Percentiles rank a stretch among this genome's conserved stretches.
These are phyloP conservation scores for Lotmaria passim DNA, from an alignment of 208 protist species.

Conservation along the genomic window DNA sequence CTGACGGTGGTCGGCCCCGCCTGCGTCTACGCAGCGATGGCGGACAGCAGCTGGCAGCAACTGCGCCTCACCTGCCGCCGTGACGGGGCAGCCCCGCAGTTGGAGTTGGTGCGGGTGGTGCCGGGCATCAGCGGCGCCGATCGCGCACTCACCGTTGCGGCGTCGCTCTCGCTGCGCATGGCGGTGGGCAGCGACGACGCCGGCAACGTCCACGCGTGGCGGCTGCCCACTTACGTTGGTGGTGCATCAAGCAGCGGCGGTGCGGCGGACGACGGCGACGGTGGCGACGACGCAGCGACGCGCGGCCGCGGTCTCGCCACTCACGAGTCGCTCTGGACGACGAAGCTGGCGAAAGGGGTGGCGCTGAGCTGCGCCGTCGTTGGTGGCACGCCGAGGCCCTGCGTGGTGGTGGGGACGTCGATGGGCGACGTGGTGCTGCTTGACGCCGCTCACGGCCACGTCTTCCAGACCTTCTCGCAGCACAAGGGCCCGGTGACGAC, in stretches of 20 bases:
- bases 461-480: constrained; percentile 77
- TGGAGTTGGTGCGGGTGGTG: constrained; percentile 74
- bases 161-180: constrained; percentile 32
- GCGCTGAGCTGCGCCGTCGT: constrained; percentile 70
- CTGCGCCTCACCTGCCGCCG: constrained; percentile 39
- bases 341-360: constrained; percentile 76
- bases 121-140: constrained; percentile 79
- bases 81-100: constrained; percentile 17
- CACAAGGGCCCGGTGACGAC: constrained; percentile 86
- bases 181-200: constrained; percentile 81
- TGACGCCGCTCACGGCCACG: constrained; percentile 65
- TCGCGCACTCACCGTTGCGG: constrained; percentile 73
- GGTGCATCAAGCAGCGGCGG: not conserved
- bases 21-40: constrained; percentile 49
- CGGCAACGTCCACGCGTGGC: constrained; percentile 83
- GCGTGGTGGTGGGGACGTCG: constrained; percentile 82
- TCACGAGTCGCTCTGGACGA: constrained; percentile 79
- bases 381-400: constrained; percentile 36
- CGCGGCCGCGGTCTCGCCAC: constrained; percentile 40
- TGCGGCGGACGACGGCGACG: constrained; percentile 1
- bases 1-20: constrained; percentile 45
- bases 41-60: constrained; percentile 56
- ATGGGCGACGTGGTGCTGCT: constrained; percentile 85
- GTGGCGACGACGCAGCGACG: not conserved
- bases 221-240: constrained; percentile 31